Percentiles rank a stretch among this genome's conserved stretches.
These are phyloP conservation scores for Cymbidium sinense DNA, from an alignment of 106 monocot species.

Conservation along the genomic window DNA sequence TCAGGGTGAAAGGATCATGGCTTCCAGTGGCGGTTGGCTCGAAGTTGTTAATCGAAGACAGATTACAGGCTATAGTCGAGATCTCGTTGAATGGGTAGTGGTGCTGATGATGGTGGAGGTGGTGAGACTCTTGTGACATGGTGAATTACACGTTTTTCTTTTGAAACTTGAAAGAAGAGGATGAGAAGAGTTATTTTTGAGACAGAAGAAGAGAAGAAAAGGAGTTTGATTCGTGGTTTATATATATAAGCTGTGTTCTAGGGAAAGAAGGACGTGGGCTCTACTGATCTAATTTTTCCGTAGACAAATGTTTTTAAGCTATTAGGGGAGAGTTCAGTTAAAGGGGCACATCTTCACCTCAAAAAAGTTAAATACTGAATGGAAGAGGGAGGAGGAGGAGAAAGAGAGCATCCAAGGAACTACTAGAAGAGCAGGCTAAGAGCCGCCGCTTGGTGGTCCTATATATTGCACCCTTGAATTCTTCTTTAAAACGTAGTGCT, in stretches of 20 bases:
- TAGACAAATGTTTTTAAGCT: too few species aligned
- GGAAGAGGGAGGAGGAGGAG: background rate
- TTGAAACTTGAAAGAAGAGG: background rate
- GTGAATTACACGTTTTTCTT: background rate
- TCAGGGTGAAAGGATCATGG: constrained; percentile 7
- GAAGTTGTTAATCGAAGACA: background rate
- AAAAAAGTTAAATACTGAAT: too few species aligned
- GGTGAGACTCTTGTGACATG: constrained; percentile 4
- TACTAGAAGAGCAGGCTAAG: background rate
- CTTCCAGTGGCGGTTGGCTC: background rate
- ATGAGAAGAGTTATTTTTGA: background rate
- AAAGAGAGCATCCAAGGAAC: too few species aligned
- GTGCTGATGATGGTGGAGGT: background rate
- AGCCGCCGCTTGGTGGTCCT: constrained; percentile 12
- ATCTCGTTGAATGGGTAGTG: constrained; percentile 1
- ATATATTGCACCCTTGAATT: background rate
- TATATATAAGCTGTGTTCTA: background rate
- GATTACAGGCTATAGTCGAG: constrained; percentile 4
- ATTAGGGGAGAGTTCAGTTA: too few species aligned
- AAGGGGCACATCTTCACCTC: too few species aligned
- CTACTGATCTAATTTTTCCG: background rate
- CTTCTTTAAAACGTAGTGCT: background rate
- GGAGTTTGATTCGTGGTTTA: too few species aligned
- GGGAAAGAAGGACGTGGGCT: background rate
- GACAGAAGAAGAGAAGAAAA: too few species aligned